Percentiles rank a stretch among this genome's conserved stretches.
These are phyloP conservation scores for Chlorella sp. DNA, from an alignment of 139 green algal genomes.

Conservation along the genomic window DNA sequence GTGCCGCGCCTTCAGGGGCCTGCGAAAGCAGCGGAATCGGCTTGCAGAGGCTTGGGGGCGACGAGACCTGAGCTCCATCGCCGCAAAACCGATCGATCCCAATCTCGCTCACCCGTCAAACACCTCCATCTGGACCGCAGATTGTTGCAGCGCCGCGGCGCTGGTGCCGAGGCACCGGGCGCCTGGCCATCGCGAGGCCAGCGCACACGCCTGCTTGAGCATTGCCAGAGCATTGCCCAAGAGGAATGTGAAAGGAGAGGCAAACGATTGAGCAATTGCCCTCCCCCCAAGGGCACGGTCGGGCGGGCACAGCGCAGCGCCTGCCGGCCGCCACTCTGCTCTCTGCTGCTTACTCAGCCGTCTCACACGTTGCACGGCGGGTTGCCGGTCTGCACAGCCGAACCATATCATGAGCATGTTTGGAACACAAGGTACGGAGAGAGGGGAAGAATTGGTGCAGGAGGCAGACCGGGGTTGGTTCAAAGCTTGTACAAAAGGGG, in stretches of 20 bases:
- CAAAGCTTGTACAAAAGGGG: too few relatives aligned
- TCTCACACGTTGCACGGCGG: too few relatives aligned
- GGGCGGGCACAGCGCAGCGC: not conserved
- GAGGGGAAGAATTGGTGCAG: too few relatives aligned
- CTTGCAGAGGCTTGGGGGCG: not conserved
- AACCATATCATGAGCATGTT: too few relatives aligned
- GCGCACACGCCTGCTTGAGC: not conserved
- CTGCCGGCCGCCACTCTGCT: too few relatives aligned
- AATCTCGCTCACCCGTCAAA: constrained; percentile 35
- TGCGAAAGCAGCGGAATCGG: not conserved
- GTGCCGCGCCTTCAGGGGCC: constrained; percentile 60
- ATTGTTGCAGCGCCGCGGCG: not conserved
- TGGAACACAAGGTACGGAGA: too few relatives aligned
- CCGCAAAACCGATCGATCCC: too few relatives aligned
- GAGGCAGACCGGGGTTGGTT: too few relatives aligned
- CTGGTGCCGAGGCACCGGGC: not conserved
- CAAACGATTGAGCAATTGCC: not conserved
- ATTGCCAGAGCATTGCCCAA: too few relatives aligned
- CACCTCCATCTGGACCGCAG: not conserved
- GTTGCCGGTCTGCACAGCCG: too few relatives aligned
- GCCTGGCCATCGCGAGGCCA: not conserved
- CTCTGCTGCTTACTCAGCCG: too few relatives aligned
- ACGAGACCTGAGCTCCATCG: not conserved
- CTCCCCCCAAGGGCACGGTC: not conserved
- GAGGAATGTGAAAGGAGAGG: not conserved